Conservation (phyloP, 2,329 filamentous ascomycete genomes). For the Teratosphaeria epicoccoides region DNA sequence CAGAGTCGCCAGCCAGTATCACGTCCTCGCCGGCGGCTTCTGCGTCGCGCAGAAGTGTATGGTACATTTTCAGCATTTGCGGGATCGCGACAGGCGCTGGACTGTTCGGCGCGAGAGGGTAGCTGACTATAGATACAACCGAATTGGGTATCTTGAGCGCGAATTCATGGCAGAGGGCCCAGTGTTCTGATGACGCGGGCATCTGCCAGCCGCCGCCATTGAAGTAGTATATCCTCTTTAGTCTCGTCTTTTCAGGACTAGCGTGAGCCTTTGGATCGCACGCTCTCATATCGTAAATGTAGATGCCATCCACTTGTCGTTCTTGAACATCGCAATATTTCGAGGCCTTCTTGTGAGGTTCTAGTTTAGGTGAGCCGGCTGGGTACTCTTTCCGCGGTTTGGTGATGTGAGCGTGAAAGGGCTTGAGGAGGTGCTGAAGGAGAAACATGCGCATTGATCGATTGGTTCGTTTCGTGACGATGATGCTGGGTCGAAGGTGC, state of each 20-base stretch:
- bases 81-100: slow-evolving; percentile 41
- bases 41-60: slow-evolving; percentile 31
- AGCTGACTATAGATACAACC: slow-evolving; percentile 40
- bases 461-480: slow-evolving; percentile 28
- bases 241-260: not conserved
- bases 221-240: slow-evolving; percentile 43
- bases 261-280: not conserved
- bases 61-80: slow-evolving; percentile 37
- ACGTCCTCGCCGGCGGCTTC: slow-evolving; percentile 32
- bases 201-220: slow-evolving; percentile 47
- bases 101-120: slow-evolving; percentile 44
- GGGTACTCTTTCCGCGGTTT: slow-evolving; percentile 24
- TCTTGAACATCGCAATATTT: slow-evolving; percentile 30
- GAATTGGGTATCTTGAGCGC: slow-evolving; percentile 29
- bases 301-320: slow-evolving; percentile 33
- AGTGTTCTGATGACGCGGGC: slow-evolving; percentile 42
- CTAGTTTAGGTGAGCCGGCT: slow-evolving; percentile 32
- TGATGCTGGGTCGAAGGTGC: slow-evolving; percentile 16
- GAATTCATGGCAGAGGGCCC: slow-evolving; percentile 40
- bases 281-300: slow-evolving; percentile 36
- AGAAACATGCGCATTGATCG: slow-evolving; percentile 27
- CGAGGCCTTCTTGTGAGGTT: slow-evolving; percentile 25
- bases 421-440: slow-evolving; percentile 29
- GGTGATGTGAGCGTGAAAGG: slow-evolving; percentile 28
- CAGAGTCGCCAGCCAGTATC: slow-evolving; percentile 44